phyloP scores from a whole-genome alignment of 129 eudicot species.

The Kitagawia praeruptora region DNA sequence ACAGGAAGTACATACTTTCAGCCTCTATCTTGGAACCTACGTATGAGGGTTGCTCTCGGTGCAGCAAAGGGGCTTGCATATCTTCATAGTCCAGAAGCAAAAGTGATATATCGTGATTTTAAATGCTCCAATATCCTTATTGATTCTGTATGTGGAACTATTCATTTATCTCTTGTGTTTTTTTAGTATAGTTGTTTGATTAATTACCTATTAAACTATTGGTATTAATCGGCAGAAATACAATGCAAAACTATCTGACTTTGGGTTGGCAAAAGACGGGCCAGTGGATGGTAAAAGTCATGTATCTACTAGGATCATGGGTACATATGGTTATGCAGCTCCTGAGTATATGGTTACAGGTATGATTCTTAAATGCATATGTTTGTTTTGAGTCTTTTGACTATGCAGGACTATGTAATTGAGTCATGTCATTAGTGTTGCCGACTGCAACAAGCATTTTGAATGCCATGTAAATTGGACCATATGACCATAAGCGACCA shows the following conservation, averaged over 20 bases:
- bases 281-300: slow-evolving; percentile 75
- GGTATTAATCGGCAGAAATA: slow-evolving; percentile 38
- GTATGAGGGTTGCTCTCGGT: slow-evolving; percentile 66
- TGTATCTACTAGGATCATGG: slow-evolving; percentile 94
- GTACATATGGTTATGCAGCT: slow-evolving; percentile 90
- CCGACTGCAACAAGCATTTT: no score
- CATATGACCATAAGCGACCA: no score
- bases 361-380: slow-evolving; percentile 4
- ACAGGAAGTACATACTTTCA: slow-evolving; percentile 61
- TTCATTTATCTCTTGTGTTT: not conserved
- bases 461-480: no score
- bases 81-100: slow-evolving; percentile 68
- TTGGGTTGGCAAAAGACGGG: slow-evolving; percentile 93
- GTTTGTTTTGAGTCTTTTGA: not conserved
- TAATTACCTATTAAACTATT: not conserved
- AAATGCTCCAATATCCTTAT: slow-evolving; percentile 68
- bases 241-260: slow-evolving; percentile 93
- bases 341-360: slow-evolving; percentile 94
- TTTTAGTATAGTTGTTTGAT: not conserved
- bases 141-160: slow-evolving; percentile 44
- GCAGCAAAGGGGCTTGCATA: slow-evolving; percentile 78
- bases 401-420: no score
- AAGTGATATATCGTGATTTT: slow-evolving; percentile 70
- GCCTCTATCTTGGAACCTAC: slow-evolving; percentile 69
- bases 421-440: no score